Evolutionary conservation across 2,329 filamentous ascomycete species (phyloP), one percentile per base, ranked within the genome.

Genomic region (Hypoxylon sp.): DNA sequence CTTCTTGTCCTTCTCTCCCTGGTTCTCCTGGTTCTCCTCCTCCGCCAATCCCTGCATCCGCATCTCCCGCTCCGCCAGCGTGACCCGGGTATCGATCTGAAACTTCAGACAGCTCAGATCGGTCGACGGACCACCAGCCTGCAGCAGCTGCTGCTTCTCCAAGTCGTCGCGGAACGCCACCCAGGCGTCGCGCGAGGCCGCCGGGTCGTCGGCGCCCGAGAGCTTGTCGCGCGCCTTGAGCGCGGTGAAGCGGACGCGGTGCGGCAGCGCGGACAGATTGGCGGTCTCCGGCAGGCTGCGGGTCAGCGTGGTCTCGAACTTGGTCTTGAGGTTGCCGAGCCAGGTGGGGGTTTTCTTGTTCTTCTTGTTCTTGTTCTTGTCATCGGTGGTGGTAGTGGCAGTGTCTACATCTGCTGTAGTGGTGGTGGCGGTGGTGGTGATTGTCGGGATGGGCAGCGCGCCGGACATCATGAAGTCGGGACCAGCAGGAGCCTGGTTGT

Each of bases 51-150:
- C n/a, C n/a, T n/a, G n/a, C n/a, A n/a, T n/a, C n/a, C n/a, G n/a
- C n/a, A n/a, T n/a, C n/a, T n/a, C 30, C 5, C 20, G 44, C 12
- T 53, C 54, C 2, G 50, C 41, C 7, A 50, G 50, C 2, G 51
- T 26, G 5, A 47, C 9, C n/a, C 31, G 19, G 6, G 54, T 57
- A 2, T 37, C 34, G 17, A 37, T 37, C 37, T 51, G 54, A 17
- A 40, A 25, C 23, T 16, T 21, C 23, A 57, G 15, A 5, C 53
- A 13, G n/a, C 42, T 40, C 12, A n/a, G 19, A 6, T 23, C 36
- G 1, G 45, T 26, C 5, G 34, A 44, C 8, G 37, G 51, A 5
- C n/a, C 8, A 1, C 25, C 35, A 6, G 25, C n/a, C n/a, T n/a
- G n/a, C n/a, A n/a, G n/a, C n/a, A n/a, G n/a, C n/a, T n/a, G 5